These are phyloP conservation scores for Boletus subparvulus DNA, from an alignment of 768 basidiomycete species.

Conservation along the genomic window DNA sequence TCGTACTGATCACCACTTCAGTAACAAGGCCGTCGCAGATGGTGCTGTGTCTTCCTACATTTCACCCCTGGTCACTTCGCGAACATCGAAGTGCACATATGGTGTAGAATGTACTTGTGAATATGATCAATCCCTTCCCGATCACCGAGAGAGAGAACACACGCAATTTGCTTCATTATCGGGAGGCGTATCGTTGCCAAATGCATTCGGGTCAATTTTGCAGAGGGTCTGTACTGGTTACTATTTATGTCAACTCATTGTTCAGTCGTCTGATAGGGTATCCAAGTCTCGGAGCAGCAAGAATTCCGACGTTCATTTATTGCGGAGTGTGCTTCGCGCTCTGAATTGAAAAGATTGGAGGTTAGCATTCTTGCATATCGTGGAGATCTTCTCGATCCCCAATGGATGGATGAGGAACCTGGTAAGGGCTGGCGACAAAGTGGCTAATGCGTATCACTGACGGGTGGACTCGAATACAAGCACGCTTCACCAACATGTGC, in stretches of 20 bases:
- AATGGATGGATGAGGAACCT: constrained; percentile 1
- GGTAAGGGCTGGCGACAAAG: neutral
- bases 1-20: constrained; percentile 8
- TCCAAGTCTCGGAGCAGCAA: constrained; percentile 4
- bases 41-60: constrained; percentile 24
- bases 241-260: neutral
- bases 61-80: constrained; percentile 44
- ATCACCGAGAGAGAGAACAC: constrained; percentile 35
- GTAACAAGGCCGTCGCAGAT: constrained; percentile 43
- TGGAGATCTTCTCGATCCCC: neutral
- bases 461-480: neutral
- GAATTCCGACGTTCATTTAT: neutral
- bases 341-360: neutral
- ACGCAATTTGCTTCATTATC: constrained; percentile 21
- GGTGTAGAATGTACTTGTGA: constrained; percentile 34
- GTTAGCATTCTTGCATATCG: neutral
- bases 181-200: constrained; percentile 38
- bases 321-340: neutral
- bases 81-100: constrained; percentile 44
- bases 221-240: constrained; percentile 19
- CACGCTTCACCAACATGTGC: constrained; percentile 6
- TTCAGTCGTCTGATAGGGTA: neutral
- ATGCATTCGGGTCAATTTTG: constrained; percentile 38
- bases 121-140: constrained; percentile 26
- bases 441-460: neutral